Evolutionary conservation across 768 basidiomycete species (phyloP), one percentile per base, ranked within the genome.

Genomic region (Russula earlei): DNA sequence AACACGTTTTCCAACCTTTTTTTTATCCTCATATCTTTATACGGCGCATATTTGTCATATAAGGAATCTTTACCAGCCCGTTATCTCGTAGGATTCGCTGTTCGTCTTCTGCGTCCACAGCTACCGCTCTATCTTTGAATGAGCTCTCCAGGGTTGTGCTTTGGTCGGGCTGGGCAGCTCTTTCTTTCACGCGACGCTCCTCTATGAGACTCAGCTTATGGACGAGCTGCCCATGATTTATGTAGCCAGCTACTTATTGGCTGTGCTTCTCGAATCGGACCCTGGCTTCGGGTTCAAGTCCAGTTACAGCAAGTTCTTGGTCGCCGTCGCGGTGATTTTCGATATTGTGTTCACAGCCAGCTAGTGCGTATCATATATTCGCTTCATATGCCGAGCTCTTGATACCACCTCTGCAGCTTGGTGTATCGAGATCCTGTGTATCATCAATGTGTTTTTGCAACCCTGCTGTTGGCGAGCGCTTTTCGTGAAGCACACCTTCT

Each of bases 141-240:
- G 12, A 25, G 44, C 33, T 14, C 43, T 36, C 37, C 51, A 87
- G 84, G 84, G 84, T 4, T 74, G 87, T 55, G 80, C 73, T 17
- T 68, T 87, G 19, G 80, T 90, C 42, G 87, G 85, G n/a, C 57
- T 87, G 12, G 87, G 88, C 19, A 87, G 85, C 65, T 81, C 84
- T 63, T 78, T 82, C 45, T 91, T 91, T 66, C 88, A 91, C 61
- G 84, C 84, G 11, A 88, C 85, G 2, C 72, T 91, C 29, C 72
- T 79, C 37, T 91, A 81, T 67, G 77, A 82, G 60, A 86, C 87
- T 10, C 88, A 91, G 64, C 77, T 87, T 51, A 83, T 85, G 34
- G 88, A 91, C 63, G 88, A 91, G 65, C 72, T 91, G 9, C 87
- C 87, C 2, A 90, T 91, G 87, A 78, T 88, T 53, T 87, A 84